Percentiles rank a stretch among this genome's conserved stretches.
Conservation (phyloP, 2,329 filamentous ascomycete genomes). For the Aureobasidium sp. region DNA sequence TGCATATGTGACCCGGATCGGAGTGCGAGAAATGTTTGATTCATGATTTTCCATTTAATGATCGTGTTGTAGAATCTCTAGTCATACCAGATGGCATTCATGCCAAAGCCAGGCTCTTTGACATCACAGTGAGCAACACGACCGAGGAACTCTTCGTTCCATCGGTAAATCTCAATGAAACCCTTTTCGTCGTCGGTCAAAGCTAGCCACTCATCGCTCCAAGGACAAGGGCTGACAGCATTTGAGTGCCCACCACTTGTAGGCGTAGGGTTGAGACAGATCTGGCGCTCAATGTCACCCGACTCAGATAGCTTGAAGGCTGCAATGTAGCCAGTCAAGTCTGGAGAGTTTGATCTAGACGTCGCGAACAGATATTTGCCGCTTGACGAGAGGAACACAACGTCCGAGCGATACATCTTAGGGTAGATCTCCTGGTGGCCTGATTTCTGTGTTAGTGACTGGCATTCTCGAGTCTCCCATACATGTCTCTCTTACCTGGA, state of each 20-base stretch:
- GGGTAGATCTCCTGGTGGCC: constrained; percentile 40
- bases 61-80: constrained; percentile 28
- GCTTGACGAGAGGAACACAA: constrained; percentile 64
- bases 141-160: constrained; percentile 73
- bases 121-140: constrained; percentile 71
- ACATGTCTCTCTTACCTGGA: constrained; percentile 48
- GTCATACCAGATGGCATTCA: constrained; percentile 97
- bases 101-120: constrained; percentile 82
- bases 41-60: background rate
- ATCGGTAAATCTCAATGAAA: constrained; percentile 81
- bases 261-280: constrained; percentile 75
- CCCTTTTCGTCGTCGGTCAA: constrained; percentile 84
- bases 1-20: too few relatives aligned
- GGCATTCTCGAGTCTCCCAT: background rate
- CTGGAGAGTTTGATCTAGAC: constrained; percentile 68
- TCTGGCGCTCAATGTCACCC: constrained; percentile 68
- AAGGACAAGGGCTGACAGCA: constrained; percentile 75
- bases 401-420: constrained; percentile 75
- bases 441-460: constrained; percentile 22
- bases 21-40: background rate
- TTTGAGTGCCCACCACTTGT: constrained; percentile 86
- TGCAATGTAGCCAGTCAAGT: constrained; percentile 73
- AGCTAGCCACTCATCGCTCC: constrained; percentile 83
- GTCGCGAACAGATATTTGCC: constrained; percentile 77
- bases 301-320: constrained; percentile 64